Percentiles rank a stretch among this genome's conserved stretches.
Conservation (phyloP, 129 eudicot genomes). For the Ambrosia trifida region DNA sequence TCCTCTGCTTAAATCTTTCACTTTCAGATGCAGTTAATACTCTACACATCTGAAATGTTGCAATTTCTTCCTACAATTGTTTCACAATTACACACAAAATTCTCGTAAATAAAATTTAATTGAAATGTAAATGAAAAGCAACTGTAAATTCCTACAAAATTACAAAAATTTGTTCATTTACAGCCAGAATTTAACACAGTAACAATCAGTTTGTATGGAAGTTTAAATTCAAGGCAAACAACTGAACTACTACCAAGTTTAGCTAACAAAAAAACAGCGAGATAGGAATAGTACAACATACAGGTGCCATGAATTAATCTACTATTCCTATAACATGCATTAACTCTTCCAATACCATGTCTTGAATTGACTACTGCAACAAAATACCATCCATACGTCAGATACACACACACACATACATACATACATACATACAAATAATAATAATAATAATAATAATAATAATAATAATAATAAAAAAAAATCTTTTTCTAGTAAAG, state of each 20-base stretch:
- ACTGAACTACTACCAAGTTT: slow-evolving; percentile 5
- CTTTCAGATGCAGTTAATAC: no score
- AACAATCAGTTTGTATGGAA: no score
- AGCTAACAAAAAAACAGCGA: not conserved
- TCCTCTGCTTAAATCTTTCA: no score
- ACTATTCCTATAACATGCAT: slow-evolving; percentile 20
- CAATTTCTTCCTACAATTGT: no score
- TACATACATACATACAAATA: no score
- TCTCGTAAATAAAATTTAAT: no score
- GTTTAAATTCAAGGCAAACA: not conserved
- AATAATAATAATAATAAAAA: no score
- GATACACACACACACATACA: not conserved
- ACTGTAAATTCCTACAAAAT: not conserved
- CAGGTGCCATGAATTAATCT: slow-evolving; percentile 56
- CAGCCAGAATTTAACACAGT: not conserved
- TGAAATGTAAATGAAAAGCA: no score
- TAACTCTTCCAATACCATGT: slow-evolving; percentile 22
- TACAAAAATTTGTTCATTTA: not conserved
- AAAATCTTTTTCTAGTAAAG: not conserved
- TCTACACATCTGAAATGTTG: no score
- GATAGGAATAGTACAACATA: slow-evolving; percentile 24
- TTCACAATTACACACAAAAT: no score
- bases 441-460: no score
- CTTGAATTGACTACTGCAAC: slow-evolving; percentile 31
- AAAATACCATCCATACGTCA: slow-evolving; percentile 14